Evolutionary conservation across 768 basidiomycete genomes (phyloP).

Genomic region (Amanita fuliginea): DNA sequence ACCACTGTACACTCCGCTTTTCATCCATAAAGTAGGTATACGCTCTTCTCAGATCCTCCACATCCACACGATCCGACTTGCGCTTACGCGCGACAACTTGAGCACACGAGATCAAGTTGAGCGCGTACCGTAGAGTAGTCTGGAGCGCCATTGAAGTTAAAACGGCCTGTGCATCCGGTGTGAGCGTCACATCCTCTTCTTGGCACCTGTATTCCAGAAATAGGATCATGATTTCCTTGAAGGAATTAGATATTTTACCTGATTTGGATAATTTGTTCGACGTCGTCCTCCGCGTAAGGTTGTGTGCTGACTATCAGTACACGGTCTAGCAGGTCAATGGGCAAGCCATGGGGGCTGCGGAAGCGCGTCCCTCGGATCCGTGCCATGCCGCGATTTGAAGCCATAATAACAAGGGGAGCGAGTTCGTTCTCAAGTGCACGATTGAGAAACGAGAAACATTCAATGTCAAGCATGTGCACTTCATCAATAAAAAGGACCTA

Average conservation of each 20-base stretch:
- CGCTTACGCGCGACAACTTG: slow-evolving; percentile 81
- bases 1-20: slow-evolving; percentile 82
- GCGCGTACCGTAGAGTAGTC: slow-evolving; percentile 87
- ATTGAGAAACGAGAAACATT: slow-evolving; percentile 98
- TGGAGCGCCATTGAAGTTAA: slow-evolving; percentile 81
- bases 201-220: slow-evolving; percentile 45
- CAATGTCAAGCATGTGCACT: slow-evolving; percentile 99
- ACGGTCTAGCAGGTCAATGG: slow-evolving; percentile 88
- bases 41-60: slow-evolving; percentile 70
- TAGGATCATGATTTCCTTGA: not conserved
- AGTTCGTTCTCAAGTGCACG: slow-evolving; percentile 90
- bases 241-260: slow-evolving; percentile 18
- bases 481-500: slow-evolving; percentile 59
- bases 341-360: slow-evolving; percentile 69
- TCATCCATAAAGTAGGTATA: slow-evolving; percentile 93
- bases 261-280: slow-evolving; percentile 87
- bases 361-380: slow-evolving; percentile 75
- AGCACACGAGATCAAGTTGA: slow-evolving; percentile 91
- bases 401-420: slow-evolving; percentile 96
- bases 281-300: slow-evolving; percentile 74
- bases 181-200: slow-evolving; percentile 89
- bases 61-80: slow-evolving; percentile 70
- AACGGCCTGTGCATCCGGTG: slow-evolving; percentile 61
- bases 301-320: slow-evolving; percentile 93
- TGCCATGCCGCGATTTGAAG: slow-evolving; percentile 91